Base-by-base conservation (phyloP, 768 basidiomycete species). In the Podaxis carcinomalis region DNA sequence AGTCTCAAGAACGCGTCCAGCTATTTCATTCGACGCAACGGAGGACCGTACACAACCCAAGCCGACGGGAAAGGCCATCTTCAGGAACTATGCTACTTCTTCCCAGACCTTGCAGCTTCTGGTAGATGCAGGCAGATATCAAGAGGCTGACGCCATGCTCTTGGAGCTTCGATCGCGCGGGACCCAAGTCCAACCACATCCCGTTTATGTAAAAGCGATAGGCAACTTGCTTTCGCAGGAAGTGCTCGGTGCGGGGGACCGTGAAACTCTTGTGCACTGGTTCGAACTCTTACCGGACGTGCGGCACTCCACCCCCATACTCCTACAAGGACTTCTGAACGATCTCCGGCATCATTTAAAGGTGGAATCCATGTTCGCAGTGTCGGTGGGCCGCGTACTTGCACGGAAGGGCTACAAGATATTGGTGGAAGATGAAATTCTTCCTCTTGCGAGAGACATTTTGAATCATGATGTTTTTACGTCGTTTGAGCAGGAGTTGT, bases 381-480 rank as follows among this genome's bases (percentile, higher is more conserved):
- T 76, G 57, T 73, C 69, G 13, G 81, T 84, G 52, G 82, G 77
- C 19, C 57, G 77, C 47, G 69, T 77, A 3, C 72, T 75, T n/a
- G 78, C 79, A 2, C 69, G 73, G 16, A 85, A 82, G 64, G 86
- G 86, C 0, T 80, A 79, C 59, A 59, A 40, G 5, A 5, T 44
- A 14, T 37, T 73, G 5, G 67, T 73, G 9, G 37, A 65, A 40
- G 51, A 66, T 5, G 61, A 67, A 23, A 61, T 76, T 54, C 36
- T 72, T 9, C 74, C 76, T 9, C 27, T 70, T 10, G 59, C 73
- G 23, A 54, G 57, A 25, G 39, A 51, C 1, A 56, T 19, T 64
- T 35, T 64, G 59, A 21, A 62, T 55, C 32, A 16, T 49, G 58
- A 56, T 21, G 60, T 57, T 9, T 51, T 65, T 49, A 47, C 62